Base-by-base conservation (phyloP, 805 yeast species). In the Ogataea saltuana region DNA sequence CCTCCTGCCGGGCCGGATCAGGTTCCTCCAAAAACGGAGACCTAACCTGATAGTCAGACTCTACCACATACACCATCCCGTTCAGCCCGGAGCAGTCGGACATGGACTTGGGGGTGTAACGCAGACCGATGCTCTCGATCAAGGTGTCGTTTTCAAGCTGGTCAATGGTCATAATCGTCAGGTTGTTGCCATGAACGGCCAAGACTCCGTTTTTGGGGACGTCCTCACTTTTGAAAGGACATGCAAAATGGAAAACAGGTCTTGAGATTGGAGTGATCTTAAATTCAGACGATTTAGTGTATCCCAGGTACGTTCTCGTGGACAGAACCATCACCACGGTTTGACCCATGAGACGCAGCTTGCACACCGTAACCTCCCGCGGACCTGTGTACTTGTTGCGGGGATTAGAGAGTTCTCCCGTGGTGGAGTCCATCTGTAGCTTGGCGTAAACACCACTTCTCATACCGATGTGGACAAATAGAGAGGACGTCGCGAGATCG, bases 391-490 rank as follows among this genome's bases (percentile, higher is more conserved):
- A 88, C 55, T 83, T 81, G 13, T 80, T 78, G 53, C 84, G 70
- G 1, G 88, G 77, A 50, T 84, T 83, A 1, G 76, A 67, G 11
- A 84, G 59, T 16, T 78, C 72, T 3, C 96, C 97, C 3, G 83
- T 70, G 4, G 66, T 54, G 0, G 60, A 56, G 55, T 85, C 88
- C 28, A 89, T 53, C 5, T 68, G 64, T 0, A 88, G 76, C 13
- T 83, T 68, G 2, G 82, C 81, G 64, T 84, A 88, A 1, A 90
- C 78, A 16, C 98, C 98, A 60, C 81, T 87, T n/a, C 67, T 74
- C 71, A 89, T 72, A 1, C 97, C 97, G 38, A 88, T 75, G 61
- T 89, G 95, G 9, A 86, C 72, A 45, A 67, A 71, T 3, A 67
- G 44, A 1, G 52, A 46, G 32, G 47, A 46, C 13, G 48, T 33